Base-by-base conservation (phyloP, 345 rosid species). In the Salix udensis region DNA sequence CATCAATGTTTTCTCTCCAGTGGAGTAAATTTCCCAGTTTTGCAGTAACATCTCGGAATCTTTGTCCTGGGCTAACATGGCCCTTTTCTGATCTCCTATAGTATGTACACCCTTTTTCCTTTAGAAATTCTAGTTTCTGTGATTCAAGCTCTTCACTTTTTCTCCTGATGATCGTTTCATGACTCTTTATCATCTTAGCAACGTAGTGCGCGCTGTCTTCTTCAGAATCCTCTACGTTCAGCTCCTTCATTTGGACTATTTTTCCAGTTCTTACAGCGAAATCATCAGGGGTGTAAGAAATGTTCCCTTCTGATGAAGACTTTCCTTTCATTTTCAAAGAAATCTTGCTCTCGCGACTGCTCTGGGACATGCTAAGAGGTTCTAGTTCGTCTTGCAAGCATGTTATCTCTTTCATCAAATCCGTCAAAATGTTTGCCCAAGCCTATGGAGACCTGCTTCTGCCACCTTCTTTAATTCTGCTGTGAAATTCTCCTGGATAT, bases 171-270 rank as follows among this genome's bases (percentile, higher is more conserved):
- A 86, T 82, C 5, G 87, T 86, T 83, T 89, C 93, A 52, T 90
- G 94, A 78, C 79, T 88, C 86, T 89, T 85, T 74, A 89, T 86
- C 85, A 90, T 53, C 86, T 86, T 86, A 1, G 93, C 86, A 71
- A 90, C 92, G 69, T 15, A 61, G 52, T 80, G 73, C 4, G 78
- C 77, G 2, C 62, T 76, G 69, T 80, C 85, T 65, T 83, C 75
- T 53, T 78, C 88, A 34, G 55, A 26, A 26, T 66, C 64, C 24
- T 72, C 80, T 2, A 61, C 13, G 18, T 23, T 13, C n/a, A 36
- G 70, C 66, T 68, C 62, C 39, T 62, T 71, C 21, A 23, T 65
- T 23, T 13, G 11, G 40, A 31, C 81, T 68, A 13, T 60, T 39
- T 65, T 69, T 66, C 55, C 74, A 26, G 71, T 62, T 12, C 71